phyloP scores from a whole-genome alignment of 257 asterid species.

The Capsicum pubescens region DNA sequence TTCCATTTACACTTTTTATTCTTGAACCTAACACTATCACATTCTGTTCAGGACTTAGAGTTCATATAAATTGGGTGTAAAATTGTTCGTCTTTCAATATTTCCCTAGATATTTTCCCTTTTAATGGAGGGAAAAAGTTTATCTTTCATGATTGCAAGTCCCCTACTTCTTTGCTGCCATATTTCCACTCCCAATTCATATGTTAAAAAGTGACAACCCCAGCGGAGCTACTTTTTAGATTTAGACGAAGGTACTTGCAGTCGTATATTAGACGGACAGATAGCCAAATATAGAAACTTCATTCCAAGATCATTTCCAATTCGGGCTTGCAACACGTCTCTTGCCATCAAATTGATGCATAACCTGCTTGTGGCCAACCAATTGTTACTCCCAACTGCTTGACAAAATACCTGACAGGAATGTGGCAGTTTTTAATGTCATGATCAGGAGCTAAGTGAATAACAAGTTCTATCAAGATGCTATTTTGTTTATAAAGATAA shows the following conservation, averaged over 20 bases:
- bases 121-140: neutral
- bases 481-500: no score
- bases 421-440: conserved; percentile 63
- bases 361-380: conserved; percentile 62
- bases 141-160: conserved; percentile 29
- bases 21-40: neutral
- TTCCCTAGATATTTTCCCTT: neutral
- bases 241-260: no score
- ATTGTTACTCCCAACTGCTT: conserved; percentile 57
- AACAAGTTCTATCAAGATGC: no score
- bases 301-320: conserved; percentile 52
- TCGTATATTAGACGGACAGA: no score
- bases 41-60: neutral
- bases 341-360: conserved; percentile 76
- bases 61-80: neutral
- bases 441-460: conserved; percentile 59
- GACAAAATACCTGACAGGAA: conserved; percentile 65
- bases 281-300: conserved; percentile 36
- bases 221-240: neutral
- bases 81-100: neutral
- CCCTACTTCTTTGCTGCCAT: conserved; percentile 48
- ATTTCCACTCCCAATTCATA: conserved; percentile 38
- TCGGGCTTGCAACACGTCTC: conserved; percentile 51
- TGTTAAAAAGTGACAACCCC: neutral
- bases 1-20: no score